Evolutionary conservation across 2,329 filamentous ascomycete genomes (phyloP).

Genomic region (Diaporthe nobilis): DNA sequence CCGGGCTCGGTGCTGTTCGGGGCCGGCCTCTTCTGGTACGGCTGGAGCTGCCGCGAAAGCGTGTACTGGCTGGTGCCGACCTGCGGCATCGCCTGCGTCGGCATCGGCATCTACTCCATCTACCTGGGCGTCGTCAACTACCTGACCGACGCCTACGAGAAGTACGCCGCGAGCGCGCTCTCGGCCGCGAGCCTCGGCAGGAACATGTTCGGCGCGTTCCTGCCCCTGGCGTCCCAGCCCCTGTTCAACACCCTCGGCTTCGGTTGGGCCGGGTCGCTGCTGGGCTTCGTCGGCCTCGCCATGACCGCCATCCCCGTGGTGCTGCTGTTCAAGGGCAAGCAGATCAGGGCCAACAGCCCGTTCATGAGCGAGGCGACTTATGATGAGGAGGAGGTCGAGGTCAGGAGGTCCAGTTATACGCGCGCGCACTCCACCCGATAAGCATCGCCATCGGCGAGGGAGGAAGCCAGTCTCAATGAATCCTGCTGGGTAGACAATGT

Average conservation of each 20-base stretch:
- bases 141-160: conserved; percentile 76
- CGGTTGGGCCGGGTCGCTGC: conserved; percentile 70
- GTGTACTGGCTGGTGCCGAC: conserved; percentile 76
- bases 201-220: conserved; percentile 74
- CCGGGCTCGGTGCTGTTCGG: conserved; percentile 74
- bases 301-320: conserved; percentile 78
- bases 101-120: conserved; percentile 77
- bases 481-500: background rate
- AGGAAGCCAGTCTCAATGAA: background rate
- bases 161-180: conserved; percentile 75
- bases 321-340: conserved; percentile 74
- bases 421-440: background rate
- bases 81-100: conserved; percentile 71
- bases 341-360: conserved; percentile 73
- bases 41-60: conserved; percentile 68
- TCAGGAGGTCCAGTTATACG: conserved; percentile 11
- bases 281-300: conserved; percentile 72
- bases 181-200: conserved; percentile 77
- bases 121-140: conserved; percentile 80
- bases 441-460: no score
- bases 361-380: conserved; percentile 60
- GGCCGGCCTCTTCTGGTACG: conserved; percentile 79
- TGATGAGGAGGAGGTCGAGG: conserved; percentile 26
- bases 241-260: conserved; percentile 62
- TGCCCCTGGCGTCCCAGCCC: conserved; percentile 52